Evolutionary conservation across 306 rosid species (phyloP), one percentile per base, ranked within the genome.

Genomic region (Quercus variabilis): DNA sequence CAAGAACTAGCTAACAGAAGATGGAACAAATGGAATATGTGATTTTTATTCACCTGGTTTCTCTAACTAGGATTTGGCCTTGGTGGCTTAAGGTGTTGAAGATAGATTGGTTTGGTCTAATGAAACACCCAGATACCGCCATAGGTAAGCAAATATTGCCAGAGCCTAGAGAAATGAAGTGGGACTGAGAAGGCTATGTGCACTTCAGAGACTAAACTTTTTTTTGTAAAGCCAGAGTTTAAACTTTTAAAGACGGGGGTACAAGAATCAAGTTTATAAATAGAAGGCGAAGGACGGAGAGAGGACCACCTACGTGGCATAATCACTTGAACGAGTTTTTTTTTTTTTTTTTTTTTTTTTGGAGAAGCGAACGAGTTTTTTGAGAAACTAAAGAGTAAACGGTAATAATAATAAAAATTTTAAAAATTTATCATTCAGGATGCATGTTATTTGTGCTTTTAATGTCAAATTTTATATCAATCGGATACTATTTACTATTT

Each of bases 101-200:
- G 38, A 88, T 31, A 79, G 76, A 83, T 41, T 58, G 86, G 31
- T 58, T 80, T 78, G 91, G 90, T 55, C 86, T 59, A 70, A 85
- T 38, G 56, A 81, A 75, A 60, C 86, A 81, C 26, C 78, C 81
- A 60, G 85, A 88, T 57, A 89, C 80, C 38, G 87, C 88, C 97
- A 94, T 90, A 21, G 82, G 74, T 85, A 43, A 75, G 65, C 74
- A 35, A 85, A 73, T 19, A 57, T 3, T 55, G 28, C 4, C 70
- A 12, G 78, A 76, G 62, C n/a, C 4, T 70, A 13, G 74, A 76
- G 63, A 79, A 54, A 82, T 18, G 65, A 33, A 33, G 8, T 20
- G 69, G 62, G 25, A 58, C 74, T 68, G 15, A 54, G 31, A 55
- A 4, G 63, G 67, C 56, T 23, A 64, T 6, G 75, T 65, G 80